Base-by-base conservation (phyloP, 2,329 filamentous ascomycete species). In the Colletotrichum sp. region DNA sequence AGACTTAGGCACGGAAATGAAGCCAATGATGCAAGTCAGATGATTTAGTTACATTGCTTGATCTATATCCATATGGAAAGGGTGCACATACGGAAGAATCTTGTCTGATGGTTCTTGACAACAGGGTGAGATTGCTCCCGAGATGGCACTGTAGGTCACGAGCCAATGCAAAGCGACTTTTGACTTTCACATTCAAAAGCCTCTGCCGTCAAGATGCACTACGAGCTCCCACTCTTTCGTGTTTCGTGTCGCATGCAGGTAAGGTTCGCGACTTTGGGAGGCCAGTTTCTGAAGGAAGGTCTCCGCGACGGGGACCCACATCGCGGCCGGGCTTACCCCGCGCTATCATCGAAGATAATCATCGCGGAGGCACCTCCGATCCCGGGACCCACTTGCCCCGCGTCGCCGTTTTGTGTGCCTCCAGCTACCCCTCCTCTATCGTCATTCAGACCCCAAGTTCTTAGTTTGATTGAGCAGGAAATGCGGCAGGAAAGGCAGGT, bases 401-500 rank as follows among this genome's bases (percentile, higher is more conserved):
- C 26, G 68, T 34, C 62, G 16, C 57, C 57, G 57, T 34, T 4
- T 12, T 16, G 13, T 15, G 49, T 7, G 57, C 28, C n/a, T 30
- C 16, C 12, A 32, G 26, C 30, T 71, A 64, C 68, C 68, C 68
- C 68, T 36, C 68, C 59, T 64, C 21, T 26, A 36, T 44, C 63
- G 36, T 49, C 26, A 18, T 28, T 26, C 16, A 1, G 36, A 15
- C 39, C 21, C 21, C 44, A 2, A 52, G 13, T 36, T 28, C 28
- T 28, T 24, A 30, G 49, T 39, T n/a, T 30, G 24, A 44, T 60
- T 9, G 32, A 34, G 59, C 16, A 28, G n/a, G 6, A 24, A 26
- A 36, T 32, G 24, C 18, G 44, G 66, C 49, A 32, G 32, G 65
- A 72, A 10, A 72, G 69, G 69, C 69, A 72, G 62, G 69, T 52